These are phyloP conservation scores for Phytophthora chlamydospora DNA, from an alignment of 352 stramenopile species.

Conservation along the genomic window DNA sequence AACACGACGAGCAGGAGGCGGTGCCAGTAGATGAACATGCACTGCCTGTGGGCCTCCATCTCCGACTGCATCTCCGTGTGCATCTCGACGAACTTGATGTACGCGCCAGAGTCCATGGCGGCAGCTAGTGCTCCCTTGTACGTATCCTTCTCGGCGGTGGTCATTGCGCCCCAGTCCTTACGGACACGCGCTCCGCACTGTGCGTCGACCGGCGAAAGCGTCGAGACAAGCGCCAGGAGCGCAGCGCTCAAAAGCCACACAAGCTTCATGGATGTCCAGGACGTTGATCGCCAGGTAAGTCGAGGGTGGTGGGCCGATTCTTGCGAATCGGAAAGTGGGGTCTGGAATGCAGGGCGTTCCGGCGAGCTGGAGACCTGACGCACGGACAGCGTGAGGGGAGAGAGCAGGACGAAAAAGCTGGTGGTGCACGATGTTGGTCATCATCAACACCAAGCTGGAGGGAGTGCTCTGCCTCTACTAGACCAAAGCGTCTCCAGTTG, in stretches of 20 bases:
- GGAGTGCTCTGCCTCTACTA: slow-evolving; percentile 25
- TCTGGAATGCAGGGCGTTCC: background rate
- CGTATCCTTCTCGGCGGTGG: slow-evolving; percentile 39
- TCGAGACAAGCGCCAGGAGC: slow-evolving; percentile 12
- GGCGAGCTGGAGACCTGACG: slow-evolving; percentile 4
- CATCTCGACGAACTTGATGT: slow-evolving; percentile 68
- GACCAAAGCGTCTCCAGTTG: slow-evolving; percentile 9
- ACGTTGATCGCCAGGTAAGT: slow-evolving; percentile 1
- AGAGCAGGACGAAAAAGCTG: slow-evolving; percentile 3
- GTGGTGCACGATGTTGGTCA: slow-evolving; percentile 16
- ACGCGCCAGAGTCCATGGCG: slow-evolving; percentile 60
- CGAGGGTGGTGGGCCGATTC: slow-evolving; percentile 15
- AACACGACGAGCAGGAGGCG: slow-evolving; percentile 66
- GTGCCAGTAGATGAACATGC: slow-evolving; percentile 89
- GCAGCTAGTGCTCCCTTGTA: slow-evolving; percentile 54
- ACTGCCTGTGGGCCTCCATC: slow-evolving; percentile 56
- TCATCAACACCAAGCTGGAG: slow-evolving; percentile 14
- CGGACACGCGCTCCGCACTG: slow-evolving; percentile 45
- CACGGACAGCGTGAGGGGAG: slow-evolving; percentile 18
- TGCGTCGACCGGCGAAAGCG: background rate
- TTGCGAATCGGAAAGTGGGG: slow-evolving; percentile 30
- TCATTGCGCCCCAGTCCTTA: slow-evolving; percentile 47
- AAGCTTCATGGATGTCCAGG: slow-evolving; percentile 24
- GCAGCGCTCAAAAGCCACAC: slow-evolving; percentile 4
- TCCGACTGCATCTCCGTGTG: slow-evolving; percentile 67